Conservation (phyloP, 1,284 basidiomycete species). For the Cryptococcus sp. region DNA sequence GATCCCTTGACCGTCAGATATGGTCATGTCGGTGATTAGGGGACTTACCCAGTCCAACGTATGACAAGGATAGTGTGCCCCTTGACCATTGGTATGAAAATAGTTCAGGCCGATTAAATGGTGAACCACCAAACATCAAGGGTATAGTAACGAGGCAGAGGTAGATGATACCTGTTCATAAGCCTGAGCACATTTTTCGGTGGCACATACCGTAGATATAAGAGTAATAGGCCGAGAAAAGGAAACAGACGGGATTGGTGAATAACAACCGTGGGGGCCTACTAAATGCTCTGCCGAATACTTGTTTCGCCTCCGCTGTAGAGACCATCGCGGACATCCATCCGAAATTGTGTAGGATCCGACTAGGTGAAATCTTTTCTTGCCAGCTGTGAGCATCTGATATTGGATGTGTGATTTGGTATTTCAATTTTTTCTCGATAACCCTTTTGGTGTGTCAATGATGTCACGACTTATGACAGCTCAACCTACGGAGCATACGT, state of each 20-base stretch:
- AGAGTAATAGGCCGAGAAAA: constrained; percentile 50
- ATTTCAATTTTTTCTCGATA: constrained; percentile 34
- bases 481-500: constrained; percentile 44
- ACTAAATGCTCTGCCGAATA: constrained; percentile 37
- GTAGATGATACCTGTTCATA: constrained; percentile 36
- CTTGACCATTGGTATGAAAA: constrained; percentile 49
- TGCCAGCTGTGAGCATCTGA: constrained; percentile 7
- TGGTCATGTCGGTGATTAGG: neutral
- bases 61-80: constrained; percentile 45
- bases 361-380: constrained; percentile 14
- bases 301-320: constrained; percentile 19
- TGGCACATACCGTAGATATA: constrained; percentile 49
- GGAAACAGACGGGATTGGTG: constrained; percentile 46
- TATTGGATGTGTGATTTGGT: constrained; percentile 19
- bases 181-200: neutral
- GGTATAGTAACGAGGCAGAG: constrained; percentile 50
- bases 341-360: constrained; percentile 21
- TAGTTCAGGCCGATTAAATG: constrained; percentile 31
- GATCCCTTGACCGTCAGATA: constrained; percentile 27
- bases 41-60: constrained; percentile 43
- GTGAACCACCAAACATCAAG: constrained; percentile 45
- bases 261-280: constrained; percentile 48
- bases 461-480: neutral
- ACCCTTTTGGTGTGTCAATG: constrained; percentile 15
- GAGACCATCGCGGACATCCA: constrained; percentile 43